phyloP scores from a whole-genome alignment of 73 alveolate genomes.

The Tetrahymena elliotti region DNA sequence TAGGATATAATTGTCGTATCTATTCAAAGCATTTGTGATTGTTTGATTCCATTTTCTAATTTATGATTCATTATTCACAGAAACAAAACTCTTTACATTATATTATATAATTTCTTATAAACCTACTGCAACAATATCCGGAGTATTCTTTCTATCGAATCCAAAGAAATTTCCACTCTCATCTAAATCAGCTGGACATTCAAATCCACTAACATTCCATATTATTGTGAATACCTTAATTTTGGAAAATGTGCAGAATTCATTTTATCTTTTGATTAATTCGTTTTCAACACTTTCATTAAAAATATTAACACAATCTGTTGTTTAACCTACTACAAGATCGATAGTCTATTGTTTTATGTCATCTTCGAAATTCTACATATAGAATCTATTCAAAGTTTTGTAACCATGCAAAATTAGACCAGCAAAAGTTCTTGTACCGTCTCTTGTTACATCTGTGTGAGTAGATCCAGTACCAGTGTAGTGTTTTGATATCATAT shows the following conservation, averaged over 20 bases:
- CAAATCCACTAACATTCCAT: neutral
- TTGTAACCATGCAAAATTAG: conserved; percentile 67
- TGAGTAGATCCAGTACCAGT: conserved; percentile 35
- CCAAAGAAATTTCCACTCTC: neutral
- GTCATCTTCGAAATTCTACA: conserved; percentile 54
- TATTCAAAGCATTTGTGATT: neutral
- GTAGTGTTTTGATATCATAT: conserved; percentile 8
- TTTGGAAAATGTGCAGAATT: neutral
- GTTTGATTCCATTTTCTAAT: neutral
- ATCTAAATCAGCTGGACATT: neutral
- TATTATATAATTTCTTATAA: neutral
- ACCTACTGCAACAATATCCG: neutral
- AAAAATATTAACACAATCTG: neutral
- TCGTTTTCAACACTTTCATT: neutral
- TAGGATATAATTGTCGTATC: conserved; percentile 15
- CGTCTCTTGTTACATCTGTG: conserved; percentile 18
- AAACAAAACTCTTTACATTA: neutral
- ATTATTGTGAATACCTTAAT: neutral
- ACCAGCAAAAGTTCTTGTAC: conserved; percentile 78
- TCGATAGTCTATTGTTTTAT: conserved; percentile 53
- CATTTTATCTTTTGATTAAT: neutral
- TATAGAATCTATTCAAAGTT: conserved; percentile 59
- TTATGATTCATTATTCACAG: neutral
- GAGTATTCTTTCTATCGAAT: neutral
- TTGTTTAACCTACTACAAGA: conserved; percentile 28